Evolutionary conservation across 495 filamentous ascomycete genomes (phyloP), one percentile per base, ranked within the genome.

Genomic region (Penicillium arizonense): DNA sequence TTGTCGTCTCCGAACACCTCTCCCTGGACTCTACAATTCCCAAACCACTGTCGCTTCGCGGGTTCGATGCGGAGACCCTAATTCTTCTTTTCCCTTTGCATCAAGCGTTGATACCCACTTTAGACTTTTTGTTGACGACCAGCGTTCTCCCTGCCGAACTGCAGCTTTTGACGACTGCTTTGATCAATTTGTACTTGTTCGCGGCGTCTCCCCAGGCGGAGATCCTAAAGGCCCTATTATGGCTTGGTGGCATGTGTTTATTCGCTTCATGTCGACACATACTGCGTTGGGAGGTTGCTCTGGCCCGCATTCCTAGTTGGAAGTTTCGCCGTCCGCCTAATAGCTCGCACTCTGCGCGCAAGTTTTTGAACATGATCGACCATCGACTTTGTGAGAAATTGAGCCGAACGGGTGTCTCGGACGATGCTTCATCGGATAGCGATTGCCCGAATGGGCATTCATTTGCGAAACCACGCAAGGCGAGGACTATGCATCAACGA

Each of bases 231-330:
- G 81, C 85, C 8, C 63, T 96, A 26, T 75, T 97, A 6, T 97
- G 94, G 92, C 78, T 90, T 33, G 95, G 95, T 23, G 91, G 92
- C 24, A 66, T 97, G 42, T 79, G 80, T 44, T 59, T 96, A 14
- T 85, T 96, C 43, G 72, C 90, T 16, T 75, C 81, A 12, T 96
- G 89, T 65, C 77, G 79, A 35, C 82, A 86, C 42, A 79, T 93
- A 13, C 82, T 97, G n/a, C 82, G 77, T 65, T 96, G 89, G 89
- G 90, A 87, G 33, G 86, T 97, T 13, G 77, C 86, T 44, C 72
- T 98, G 37, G 91, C 93, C 14, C 77, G 95, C 36, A 88, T 98
- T 33, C 94, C 94, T 2, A 89, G 81, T 53, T 97, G 93, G 90
- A 87, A 91, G 32, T 92, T 97, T 57, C 82, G 85, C 54, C 82